A percentile compares a stretch with the other conserved stretches of the same genome.
Conservation (phyloP, 345 rosid species). For the Alliaria petiolata region DNA sequence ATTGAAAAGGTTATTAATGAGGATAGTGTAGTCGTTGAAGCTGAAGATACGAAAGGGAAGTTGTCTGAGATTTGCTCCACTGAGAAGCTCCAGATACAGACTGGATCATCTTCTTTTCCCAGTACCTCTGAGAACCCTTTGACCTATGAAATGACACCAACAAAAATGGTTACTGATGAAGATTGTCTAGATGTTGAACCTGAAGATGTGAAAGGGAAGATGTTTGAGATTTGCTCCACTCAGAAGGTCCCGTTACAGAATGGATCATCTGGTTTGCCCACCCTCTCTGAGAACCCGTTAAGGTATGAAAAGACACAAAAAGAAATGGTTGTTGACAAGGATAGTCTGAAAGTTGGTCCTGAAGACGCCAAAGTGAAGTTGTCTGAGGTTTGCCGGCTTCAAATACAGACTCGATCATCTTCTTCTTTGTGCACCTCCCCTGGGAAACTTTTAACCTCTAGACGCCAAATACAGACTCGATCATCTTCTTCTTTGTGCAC, state of each 20-base stretch:
- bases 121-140: constrained; percentile 41
- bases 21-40: constrained; percentile 30
- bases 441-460: no score
- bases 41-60: constrained; percentile 39
- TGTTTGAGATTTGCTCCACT: constrained; percentile 16
- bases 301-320: constrained; percentile 26
- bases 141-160: constrained; percentile 15
- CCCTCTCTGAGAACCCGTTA: constrained; percentile 38
- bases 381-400: constrained; percentile 8
- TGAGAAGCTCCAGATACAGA: neutral
- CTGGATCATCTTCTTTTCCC: constrained; percentile 33
- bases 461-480: no score
- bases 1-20: neutral
- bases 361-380: constrained; percentile 56
- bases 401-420: no score
- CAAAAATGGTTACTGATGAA: no score
- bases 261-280: neutral
- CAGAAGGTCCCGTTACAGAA: neutral
- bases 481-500: no score
- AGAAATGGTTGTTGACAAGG: neutral
- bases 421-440: no score
- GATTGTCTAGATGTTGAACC: neutral
- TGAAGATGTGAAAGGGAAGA: neutral
- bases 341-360: constrained; percentile 23
- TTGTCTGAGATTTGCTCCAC: neutral